Evolutionary conservation across 2,329 filamentous ascomycete genomes (phyloP), one percentile per base, ranked within the genome.

Genomic region (Pseudopithomyces chartarum): DNA sequence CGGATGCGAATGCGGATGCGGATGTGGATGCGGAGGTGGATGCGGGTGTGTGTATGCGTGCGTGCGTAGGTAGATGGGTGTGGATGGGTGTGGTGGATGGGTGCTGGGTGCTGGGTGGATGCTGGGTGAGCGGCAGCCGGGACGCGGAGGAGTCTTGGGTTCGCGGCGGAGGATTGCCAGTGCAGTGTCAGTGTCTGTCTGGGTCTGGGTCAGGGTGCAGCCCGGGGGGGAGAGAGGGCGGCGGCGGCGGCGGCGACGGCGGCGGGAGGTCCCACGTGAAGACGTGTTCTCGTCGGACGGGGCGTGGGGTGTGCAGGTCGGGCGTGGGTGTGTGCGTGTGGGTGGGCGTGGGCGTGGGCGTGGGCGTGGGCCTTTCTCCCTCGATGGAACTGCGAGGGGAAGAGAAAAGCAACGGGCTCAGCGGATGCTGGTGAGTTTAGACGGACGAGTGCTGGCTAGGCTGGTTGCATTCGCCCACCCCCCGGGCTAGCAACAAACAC

Each of bases 261-360:
- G n/a, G n/a, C n/a, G n/a, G 44, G 32, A 29, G 33, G 19, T 62
- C 59, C 66, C 68, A 71, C 69, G 69, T 67, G 66, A 70, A 68
- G 55, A 53, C 54, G 5, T 29, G 26, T 29, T 29, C 26, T 29
- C 26, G 26, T 29, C 26, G 53, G n/a, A 43, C 11, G 38, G 15
- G 38, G 29, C 52, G 23, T 33, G 51, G 52, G 56, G 59, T 59
- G 54, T 55, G 57, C 56, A 60, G 60, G 58, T 61, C 59, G 52
- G 58, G 64, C 55, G 42, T 52, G 62, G 60, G 26, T 56, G 62
- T 63, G 65, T 66, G 47, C 54, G 60, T 59, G 61, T 62, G 63
- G 63, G 67, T 42, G 60, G 48, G 55, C 47, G 54, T 48, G 22
- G 55, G 44, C 39, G 51, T 40, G 22, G 10, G 20, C n/a, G 38